These are phyloP conservation scores for Schoenoplectus tabernaemontani DNA, from an alignment of 202 grass and related monocot genomes.

Conservation along the genomic window DNA sequence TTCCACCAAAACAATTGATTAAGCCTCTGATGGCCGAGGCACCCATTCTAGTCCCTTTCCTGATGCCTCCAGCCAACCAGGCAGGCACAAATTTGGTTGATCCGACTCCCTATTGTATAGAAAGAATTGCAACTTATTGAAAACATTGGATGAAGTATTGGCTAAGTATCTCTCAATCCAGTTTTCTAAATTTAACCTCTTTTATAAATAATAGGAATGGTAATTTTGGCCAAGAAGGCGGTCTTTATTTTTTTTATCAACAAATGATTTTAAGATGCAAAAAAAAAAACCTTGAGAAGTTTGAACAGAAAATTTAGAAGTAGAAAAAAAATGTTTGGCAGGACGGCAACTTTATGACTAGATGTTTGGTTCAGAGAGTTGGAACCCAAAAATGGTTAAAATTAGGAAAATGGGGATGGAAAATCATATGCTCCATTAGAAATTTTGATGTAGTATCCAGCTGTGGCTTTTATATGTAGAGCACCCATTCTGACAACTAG, in stretches of 20 bases:
- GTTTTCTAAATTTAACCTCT: slow-evolving; percentile 8
- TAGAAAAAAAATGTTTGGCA: not conserved
- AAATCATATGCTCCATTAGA: not conserved
- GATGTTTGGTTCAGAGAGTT: not conserved
- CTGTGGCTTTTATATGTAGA: not conserved
- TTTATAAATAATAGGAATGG: slow-evolving; percentile 12
- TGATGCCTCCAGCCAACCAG: slow-evolving; percentile 16
- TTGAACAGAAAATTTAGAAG: not conserved
- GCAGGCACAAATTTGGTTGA: slow-evolving; percentile 5
- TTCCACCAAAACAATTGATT: slow-evolving; percentile 22
- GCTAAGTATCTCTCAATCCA: not conserved
- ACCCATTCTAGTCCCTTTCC: slow-evolving; percentile 11
- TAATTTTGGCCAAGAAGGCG: not conserved
- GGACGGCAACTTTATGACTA: not conserved
- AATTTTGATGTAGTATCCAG: not conserved
- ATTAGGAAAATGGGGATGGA: not conserved
- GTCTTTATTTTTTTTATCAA: not conserved
- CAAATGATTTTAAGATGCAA: not conserved
- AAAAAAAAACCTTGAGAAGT: not conserved
- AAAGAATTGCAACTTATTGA: not conserved
- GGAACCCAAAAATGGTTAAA: slow-evolving; percentile 5
- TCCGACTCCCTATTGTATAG: not conserved
- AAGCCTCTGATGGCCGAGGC: slow-evolving; percentile 22
- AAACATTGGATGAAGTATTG: not conserved
- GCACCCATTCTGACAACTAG: not conserved